A percentile compares a stretch with the other conserved stretches of the same genome.
Conservation (phyloP, 1,284 basidiomycete genomes). For the Schizophyllum amplum region DNA sequence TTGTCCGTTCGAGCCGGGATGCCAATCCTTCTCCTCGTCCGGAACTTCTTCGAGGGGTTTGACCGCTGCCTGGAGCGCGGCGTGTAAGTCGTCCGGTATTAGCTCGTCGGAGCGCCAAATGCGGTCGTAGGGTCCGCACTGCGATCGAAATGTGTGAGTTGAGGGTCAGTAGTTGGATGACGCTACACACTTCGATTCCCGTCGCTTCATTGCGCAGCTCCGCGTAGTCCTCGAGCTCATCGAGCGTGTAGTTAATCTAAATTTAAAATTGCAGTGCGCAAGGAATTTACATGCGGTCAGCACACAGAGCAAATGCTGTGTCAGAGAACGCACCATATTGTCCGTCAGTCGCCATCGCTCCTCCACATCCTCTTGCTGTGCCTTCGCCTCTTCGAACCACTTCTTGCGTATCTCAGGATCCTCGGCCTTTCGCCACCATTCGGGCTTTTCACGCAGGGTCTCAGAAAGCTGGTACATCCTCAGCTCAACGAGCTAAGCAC, state of each 20-base stretch:
- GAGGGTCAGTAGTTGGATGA: neutral
- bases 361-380: conserved; percentile 5
- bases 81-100: conserved; percentile 2
- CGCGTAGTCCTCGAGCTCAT: conserved; percentile 13
- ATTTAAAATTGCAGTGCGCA: neutral
- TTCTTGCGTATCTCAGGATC: conserved; percentile 10
- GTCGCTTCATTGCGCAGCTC: conserved; percentile 9
- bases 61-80: conserved; percentile 3
- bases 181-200: conserved; percentile 12
- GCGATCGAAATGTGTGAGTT: neutral
- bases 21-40: conserved; percentile 29
- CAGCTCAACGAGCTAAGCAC: conserved; percentile 10
- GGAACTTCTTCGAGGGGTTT: conserved; percentile 24
- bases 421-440: conserved; percentile 10
- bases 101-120: conserved; percentile 11
- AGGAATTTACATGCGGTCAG: no score
- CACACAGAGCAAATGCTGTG: no score
- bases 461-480: conserved; percentile 9
- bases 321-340: no score
- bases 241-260: conserved; percentile 13
- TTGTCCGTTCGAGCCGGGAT: conserved; percentile 27
- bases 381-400: conserved; percentile 11
- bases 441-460: conserved; percentile 12
- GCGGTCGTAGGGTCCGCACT: conserved; percentile 8
- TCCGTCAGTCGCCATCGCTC: conserved; percentile 9